Evolutionary conservation across 768 basidiomycete species (phyloP).

Genomic region (Termitomyces sp.): DNA sequence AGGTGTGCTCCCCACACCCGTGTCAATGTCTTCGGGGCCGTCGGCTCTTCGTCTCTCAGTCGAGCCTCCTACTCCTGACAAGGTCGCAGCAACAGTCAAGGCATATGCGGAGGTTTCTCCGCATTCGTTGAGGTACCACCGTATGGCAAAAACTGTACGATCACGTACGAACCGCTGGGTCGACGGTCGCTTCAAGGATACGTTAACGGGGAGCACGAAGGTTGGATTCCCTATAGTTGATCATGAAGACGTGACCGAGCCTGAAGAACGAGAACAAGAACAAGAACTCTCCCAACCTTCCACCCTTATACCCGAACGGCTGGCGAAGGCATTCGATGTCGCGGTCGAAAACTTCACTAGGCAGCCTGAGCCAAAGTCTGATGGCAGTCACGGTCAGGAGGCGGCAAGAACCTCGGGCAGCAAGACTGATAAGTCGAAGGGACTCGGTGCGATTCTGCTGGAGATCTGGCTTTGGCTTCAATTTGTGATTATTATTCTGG

Average conservation of each 20-base stretch:
- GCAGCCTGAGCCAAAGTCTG: background rate
- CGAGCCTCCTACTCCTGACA: constrained; percentile 37
- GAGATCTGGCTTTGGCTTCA: constrained; percentile 86
- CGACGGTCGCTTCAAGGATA: constrained; percentile 44
- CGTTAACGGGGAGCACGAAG: constrained; percentile 11
- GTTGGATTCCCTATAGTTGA: constrained; percentile 1
- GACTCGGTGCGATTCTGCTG: constrained; percentile 42
- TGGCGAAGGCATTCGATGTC: constrained; percentile 37
- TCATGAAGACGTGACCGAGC: background rate
- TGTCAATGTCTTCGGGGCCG: constrained; percentile 7
- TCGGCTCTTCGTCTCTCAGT: constrained; percentile 30
- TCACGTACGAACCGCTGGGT: constrained; percentile 56
- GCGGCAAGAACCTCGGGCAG: constrained; percentile 3
- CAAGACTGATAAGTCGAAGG: constrained; percentile 14
- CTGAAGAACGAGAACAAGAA: background rate
- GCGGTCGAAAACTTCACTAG: constrained; percentile 35
- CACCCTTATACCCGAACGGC: constrained; percentile 30
- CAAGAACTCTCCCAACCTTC: constrained; percentile 8
- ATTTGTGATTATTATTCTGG: constrained; percentile 64
- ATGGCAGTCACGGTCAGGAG: constrained; percentile 1
- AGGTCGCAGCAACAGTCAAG: constrained; percentile 8
- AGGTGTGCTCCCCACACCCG: constrained; percentile 12
- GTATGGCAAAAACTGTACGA: constrained; percentile 47
- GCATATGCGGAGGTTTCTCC: constrained; percentile 7
- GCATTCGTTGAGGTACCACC: constrained; percentile 27